Conservation (phyloP, 1,284 basidiomycete genomes). For the Sporisorium iseilematis-ciliati region DNA sequence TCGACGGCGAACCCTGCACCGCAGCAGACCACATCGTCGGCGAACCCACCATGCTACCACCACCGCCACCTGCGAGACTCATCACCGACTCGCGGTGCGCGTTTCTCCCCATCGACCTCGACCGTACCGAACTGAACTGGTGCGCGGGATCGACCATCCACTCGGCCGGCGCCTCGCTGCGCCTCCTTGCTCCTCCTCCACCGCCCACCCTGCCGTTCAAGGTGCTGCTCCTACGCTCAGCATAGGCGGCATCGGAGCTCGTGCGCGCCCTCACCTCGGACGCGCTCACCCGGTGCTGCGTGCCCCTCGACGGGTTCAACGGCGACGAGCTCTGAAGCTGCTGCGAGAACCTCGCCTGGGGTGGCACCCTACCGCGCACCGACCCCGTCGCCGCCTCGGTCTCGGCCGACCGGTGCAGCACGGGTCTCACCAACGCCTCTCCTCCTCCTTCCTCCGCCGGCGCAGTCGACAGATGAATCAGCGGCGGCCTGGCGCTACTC, state of each 20-base stretch:
- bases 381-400: conserved; percentile 23
- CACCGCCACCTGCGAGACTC: conserved; percentile 16
- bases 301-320: conserved; percentile 24
- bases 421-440: conserved; percentile 16
- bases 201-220: conserved; percentile 2
- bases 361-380: conserved; percentile 25
- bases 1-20: conserved; percentile 14
- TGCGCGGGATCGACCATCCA: conserved; percentile 20
- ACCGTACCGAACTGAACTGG: conserved; percentile 19
- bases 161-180: conserved; percentile 42
- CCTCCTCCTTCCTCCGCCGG: conserved; percentile 12
- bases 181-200: conserved; percentile 8
- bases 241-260: conserved; percentile 25
- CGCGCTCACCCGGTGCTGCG: conserved; percentile 21
- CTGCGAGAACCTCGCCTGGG: conserved; percentile 16
- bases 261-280: conserved; percentile 28
- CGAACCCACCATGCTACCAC: conserved; percentile 2
- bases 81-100: conserved; percentile 29
- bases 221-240: conserved; percentile 12
- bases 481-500: conserved; percentile 27
- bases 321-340: conserved; percentile 22
- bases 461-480: conserved; percentile 41
- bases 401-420: conserved; percentile 24
- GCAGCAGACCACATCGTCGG: conserved; percentile 21
- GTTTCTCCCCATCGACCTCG: conserved; percentile 8